Base-by-base conservation (phyloP, 192 early-diverging fungal species). In the Gaertneriomyces sp. region DNA sequence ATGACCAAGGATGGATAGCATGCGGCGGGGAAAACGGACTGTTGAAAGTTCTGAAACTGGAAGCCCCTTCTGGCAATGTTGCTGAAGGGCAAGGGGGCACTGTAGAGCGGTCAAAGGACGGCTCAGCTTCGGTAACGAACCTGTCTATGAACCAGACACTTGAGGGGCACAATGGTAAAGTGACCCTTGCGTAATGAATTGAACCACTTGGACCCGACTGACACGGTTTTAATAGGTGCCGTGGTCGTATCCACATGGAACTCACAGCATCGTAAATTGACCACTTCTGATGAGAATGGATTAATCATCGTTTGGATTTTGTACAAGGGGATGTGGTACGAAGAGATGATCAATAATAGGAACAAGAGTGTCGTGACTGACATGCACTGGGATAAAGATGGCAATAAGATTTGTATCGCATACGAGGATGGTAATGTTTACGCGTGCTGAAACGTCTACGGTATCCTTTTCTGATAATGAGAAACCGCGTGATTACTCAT, bases 321-420 rank as follows among this genome's bases (percentile, higher is more conserved):
- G 33, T 86, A 86, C 72, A 86, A 86, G 60, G 85, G 81, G 9
- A 76, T 76, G 12, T 83, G 82, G 81, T 86, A 86, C 64, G 85
- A 86, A 70, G 85, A 86, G 72, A 86, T 86, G 85, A 82, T 86
- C 69, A 86, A 86, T 63, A 85, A 86, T 61, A 72, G 85, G 12
- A 82, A 82, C 71, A 86, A 86, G 62, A 76, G 78, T 46, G 67
- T 79, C 7, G 85, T 86, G 2, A 69, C 83, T 14, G 82, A 81
- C 64, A 85, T 86, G 79, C 75, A 81, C 25, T 86, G 85, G 85
- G 79, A 79, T 54, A 69, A 66, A 44, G 76, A 78, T 39, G 85
- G 85, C 5, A 53, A 72, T 39, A 73, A 75, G 59, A 86, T 86
- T 47, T 82, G 81, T 58, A 86, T 86, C 55, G 80, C 73, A 16